Percentiles rank a stretch among this genome's conserved stretches.
Evolutionary conservation across 352 stramenopile species (phyloP).

Genomic region (Phytophthora uliginosa): DNA sequence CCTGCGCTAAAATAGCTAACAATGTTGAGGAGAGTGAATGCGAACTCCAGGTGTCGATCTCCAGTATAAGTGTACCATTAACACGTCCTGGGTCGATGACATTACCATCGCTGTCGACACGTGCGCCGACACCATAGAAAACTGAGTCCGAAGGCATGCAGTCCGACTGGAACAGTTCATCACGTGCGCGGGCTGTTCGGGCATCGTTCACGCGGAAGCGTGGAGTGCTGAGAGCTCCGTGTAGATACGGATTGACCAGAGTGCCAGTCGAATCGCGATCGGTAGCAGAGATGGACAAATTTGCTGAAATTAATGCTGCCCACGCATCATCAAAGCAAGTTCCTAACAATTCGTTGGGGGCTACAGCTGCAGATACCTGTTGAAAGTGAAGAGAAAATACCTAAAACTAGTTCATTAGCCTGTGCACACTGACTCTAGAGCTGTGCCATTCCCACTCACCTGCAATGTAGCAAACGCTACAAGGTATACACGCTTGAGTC

Average conservation of each 20-base stretch:
- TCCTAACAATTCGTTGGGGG: slow-evolving; percentile 52
- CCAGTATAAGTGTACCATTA: slow-evolving; percentile 56
- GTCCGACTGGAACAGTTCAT: slow-evolving; percentile 39
- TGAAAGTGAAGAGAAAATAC: slow-evolving; percentile 1
- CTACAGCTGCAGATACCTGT: slow-evolving; percentile 21
- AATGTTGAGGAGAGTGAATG: slow-evolving; percentile 49
- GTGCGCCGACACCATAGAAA: slow-evolving; percentile 50
- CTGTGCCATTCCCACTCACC: slow-evolving; percentile 9
- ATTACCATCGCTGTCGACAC: slow-evolving; percentile 34
- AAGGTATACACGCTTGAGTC: background rate
- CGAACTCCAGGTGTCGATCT: slow-evolving; percentile 52
- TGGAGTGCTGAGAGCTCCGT: slow-evolving; percentile 37
- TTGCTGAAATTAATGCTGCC: slow-evolving; percentile 31
- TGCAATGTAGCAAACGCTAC: slow-evolving; percentile 14
- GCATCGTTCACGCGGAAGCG: slow-evolving; percentile 50
- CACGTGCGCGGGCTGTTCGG: slow-evolving; percentile 28
- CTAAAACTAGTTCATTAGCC: slow-evolving; percentile 3
- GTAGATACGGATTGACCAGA: slow-evolving; percentile 43
- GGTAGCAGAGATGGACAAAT: slow-evolving; percentile 36
- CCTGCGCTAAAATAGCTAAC: slow-evolving; percentile 57
- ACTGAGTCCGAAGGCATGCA: slow-evolving; percentile 32
- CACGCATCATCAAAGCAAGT: slow-evolving; percentile 52
- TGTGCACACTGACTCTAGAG: background rate
- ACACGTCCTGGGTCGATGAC: slow-evolving; percentile 38
- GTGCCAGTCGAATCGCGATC: slow-evolving; percentile 32